Percentiles rank a stretch among this genome's conserved stretches.
Conservation (phyloP, 2,329 filamentous ascomycete genomes). For the Microascus cirrosus region DNA sequence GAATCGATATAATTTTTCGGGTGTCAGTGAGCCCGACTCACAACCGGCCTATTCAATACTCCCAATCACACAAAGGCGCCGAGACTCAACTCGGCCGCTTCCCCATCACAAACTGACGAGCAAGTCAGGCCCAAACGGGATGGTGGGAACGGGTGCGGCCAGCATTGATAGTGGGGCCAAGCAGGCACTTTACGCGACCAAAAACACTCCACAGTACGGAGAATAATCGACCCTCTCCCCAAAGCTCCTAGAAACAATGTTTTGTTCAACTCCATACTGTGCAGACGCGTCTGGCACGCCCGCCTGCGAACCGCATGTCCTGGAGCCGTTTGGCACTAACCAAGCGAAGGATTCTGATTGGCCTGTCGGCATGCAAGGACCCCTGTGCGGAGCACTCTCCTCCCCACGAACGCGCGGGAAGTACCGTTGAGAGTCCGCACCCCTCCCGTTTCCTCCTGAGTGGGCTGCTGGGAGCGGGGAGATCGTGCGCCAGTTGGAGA, state of each 20-base stretch:
- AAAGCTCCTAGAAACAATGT: background rate
- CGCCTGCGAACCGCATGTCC: background rate
- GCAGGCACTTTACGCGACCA: background rate
- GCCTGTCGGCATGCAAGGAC: background rate
- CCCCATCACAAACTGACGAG: background rate
- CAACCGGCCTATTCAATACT: background rate
- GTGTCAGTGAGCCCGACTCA: background rate
- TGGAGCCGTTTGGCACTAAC: background rate
- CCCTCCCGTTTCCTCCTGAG: background rate
- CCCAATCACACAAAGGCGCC: background rate
- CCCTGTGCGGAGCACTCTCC: background rate
- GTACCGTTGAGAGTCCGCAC: conserved; percentile 1
- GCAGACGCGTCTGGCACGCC: background rate
- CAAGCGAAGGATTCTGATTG: background rate
- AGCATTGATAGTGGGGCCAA: background rate
- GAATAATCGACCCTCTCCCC: background rate
- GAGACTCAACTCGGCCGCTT: background rate
- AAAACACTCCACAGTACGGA: background rate
- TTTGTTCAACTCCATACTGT: background rate
- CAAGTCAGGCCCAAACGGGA: background rate
- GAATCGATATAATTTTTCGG: background rate
- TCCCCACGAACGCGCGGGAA: background rate
- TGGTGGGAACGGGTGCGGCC: background rate
- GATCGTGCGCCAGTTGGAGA: background rate
- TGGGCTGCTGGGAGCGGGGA: background rate